These are phyloP conservation scores for Oryza australiensis DNA, from an alignment of 176 grass and related monocot species.

Conservation along the genomic window DNA sequence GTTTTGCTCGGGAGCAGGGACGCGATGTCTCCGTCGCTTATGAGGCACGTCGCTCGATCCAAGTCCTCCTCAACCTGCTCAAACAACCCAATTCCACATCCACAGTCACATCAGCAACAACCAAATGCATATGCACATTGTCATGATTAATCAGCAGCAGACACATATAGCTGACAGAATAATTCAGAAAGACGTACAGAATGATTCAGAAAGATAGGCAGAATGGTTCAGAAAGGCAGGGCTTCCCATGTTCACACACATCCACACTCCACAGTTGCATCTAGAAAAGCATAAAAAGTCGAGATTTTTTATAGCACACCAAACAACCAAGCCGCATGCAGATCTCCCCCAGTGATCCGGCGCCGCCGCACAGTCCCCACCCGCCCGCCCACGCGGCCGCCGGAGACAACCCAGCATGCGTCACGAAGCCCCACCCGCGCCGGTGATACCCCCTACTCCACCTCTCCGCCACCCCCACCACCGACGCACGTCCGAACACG, in stretches of 20 bases:
- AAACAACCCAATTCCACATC: conserved; percentile 13
- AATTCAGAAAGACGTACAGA: background rate
- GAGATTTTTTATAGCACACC: conserved; percentile 12
- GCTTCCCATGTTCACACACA: background rate
- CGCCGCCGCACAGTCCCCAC: background rate
- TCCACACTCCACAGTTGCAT: background rate
- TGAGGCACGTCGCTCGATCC: conserved; percentile 67
- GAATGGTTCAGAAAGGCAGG: background rate
- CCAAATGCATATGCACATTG: conserved; percentile 25
- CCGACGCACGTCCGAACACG: background rate
- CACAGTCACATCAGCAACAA: conserved; percentile 20
- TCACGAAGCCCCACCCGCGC: conserved; percentile 21
- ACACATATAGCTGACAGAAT: background rate
- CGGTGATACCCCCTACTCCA: conserved; percentile 21
- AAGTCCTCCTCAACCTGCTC: conserved; percentile 87
- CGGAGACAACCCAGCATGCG: background rate
- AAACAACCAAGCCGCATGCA: conserved; percentile 22
- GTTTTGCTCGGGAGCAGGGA: conserved; percentile 65
- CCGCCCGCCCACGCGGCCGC: background rate
- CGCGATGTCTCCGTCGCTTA: conserved; percentile 72
- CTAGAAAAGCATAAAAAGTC: background rate
- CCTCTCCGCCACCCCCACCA: background rate
- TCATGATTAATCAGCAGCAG: background rate
- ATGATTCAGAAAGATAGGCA: background rate
- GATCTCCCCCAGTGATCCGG: conserved; percentile 50